Conservation (phyloP, 2,329 filamentous ascomycete genomes). For the Fusarium keratoplasticum region DNA sequence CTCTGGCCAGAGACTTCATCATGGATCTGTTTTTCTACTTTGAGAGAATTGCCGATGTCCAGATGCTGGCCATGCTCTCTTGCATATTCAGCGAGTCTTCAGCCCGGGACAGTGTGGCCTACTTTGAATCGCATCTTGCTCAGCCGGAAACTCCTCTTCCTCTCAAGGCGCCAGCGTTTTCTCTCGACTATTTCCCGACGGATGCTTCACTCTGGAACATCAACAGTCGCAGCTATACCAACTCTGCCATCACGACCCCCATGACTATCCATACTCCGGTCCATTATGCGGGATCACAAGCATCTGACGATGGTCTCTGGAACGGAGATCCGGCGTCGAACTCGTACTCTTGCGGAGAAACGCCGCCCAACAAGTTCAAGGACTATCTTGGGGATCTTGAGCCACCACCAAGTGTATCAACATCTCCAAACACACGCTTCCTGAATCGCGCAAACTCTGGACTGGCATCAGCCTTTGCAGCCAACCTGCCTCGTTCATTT, state of each 20-base stretch:
- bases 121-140: conserved; percentile 66
- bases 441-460: conserved; percentile 67
- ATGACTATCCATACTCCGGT: conserved; percentile 67
- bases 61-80: conserved; percentile 79
- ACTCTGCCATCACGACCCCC: conserved; percentile 68
- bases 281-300: conserved; percentile 65
- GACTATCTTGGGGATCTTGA: conserved; percentile 60
- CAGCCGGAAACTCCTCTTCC: conserved; percentile 72
- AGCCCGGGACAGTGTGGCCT: conserved; percentile 66
- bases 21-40: conserved; percentile 72
- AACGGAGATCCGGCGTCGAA: conserved; percentile 65
- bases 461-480: conserved; percentile 66
- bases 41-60: conserved; percentile 71
- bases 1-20: conserved; percentile 71
- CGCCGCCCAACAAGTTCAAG: conserved; percentile 64
- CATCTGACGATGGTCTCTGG: conserved; percentile 67
- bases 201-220: conserved; percentile 66
- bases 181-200: conserved; percentile 73
- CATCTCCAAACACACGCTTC: conserved; percentile 67
- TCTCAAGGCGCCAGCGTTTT: conserved; percentile 75
- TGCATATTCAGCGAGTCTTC: conserved; percentile 75
- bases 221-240: conserved; percentile 63
- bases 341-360: conserved; percentile 72
- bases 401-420: conserved; percentile 66
- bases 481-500: conserved; percentile 64